These are phyloP conservation scores for Pseudogymnoascus sp. DNA, from an alignment of 2,329 filamentous ascomycete species.

Conservation along the genomic window DNA sequence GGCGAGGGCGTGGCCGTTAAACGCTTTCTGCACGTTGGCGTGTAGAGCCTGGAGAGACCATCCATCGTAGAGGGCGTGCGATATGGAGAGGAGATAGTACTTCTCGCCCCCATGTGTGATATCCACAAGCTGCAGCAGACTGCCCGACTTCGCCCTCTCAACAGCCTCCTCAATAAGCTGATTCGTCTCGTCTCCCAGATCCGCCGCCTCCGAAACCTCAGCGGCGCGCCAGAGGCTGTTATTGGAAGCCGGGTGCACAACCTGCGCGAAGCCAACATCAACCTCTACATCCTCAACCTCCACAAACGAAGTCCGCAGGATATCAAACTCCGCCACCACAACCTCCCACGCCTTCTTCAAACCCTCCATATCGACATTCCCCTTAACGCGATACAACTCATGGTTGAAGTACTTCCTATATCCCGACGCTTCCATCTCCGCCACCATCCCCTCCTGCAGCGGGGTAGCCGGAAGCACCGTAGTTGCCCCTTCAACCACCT, in stretches of 20 bases:
- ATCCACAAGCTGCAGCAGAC: slow-evolving; percentile 45
- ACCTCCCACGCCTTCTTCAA: slow-evolving; percentile 55
- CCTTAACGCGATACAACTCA: slow-evolving; percentile 59
- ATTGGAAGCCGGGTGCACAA: slow-evolving; percentile 35
- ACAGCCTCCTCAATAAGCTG: slow-evolving; percentile 36
- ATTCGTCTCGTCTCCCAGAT: slow-evolving; percentile 30
- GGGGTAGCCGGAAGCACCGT: slow-evolving; percentile 67
- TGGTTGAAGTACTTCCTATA: slow-evolving; percentile 80
- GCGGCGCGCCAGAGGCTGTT: slow-evolving; percentile 31
- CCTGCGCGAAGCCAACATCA: slow-evolving; percentile 48
- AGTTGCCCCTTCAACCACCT: slow-evolving; percentile 38
- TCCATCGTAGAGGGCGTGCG: slow-evolving; percentile 86
- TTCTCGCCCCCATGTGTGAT: slow-evolving; percentile 27
- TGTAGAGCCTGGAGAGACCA: slow-evolving; percentile 74
- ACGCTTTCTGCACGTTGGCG: slow-evolving; percentile 60
- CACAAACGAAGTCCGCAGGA: slow-evolving; percentile 69
- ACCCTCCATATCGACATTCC: slow-evolving; percentile 45
- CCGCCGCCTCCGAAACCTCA: slow-evolving; percentile 12
- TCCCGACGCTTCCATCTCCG: slow-evolving; percentile 69
- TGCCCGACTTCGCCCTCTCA: slow-evolving; percentile 29
- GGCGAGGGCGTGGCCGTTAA: slow-evolving; percentile 37
- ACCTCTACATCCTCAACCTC: slow-evolving; percentile 56
- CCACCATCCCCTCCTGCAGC: slow-evolving; percentile 79
- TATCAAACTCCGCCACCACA: slow-evolving; percentile 55
- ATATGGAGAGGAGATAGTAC: slow-evolving; percentile 60